Base-by-base conservation (phyloP, 768 basidiomycete species). In the Boletus subparvulus region DNA sequence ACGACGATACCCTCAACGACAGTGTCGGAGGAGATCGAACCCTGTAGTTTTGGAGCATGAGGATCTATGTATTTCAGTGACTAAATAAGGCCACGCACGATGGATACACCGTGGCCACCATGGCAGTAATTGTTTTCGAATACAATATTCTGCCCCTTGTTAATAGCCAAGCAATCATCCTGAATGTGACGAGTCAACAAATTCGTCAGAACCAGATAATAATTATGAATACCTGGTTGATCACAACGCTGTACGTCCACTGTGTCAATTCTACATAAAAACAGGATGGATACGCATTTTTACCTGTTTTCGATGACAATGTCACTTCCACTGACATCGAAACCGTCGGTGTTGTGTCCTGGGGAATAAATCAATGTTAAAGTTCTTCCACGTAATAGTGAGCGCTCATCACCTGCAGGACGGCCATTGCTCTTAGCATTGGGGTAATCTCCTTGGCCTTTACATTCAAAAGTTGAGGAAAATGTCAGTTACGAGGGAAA, bases 161-260 rank as follows among this genome's bases (percentile, higher is more conserved):
- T 77, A 61, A 81, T 75, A 19, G 87, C 83, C 26, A 88, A 70
- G 64, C 85, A 88, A 61, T 88, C 86, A 55, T 88, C 84, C 78
- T 70, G 68, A 58, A 55, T 33, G n/a, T n/a, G 37, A 52, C 41
- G 10, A 44, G 35, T 45, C 16, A 12, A 19, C 4, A 45, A 26
- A 10, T 10, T 35, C n/a, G 26, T 46, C 12, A 26, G 3, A 51
- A 16, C 2, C 11, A 17, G 16, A 28, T 19, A 19, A 33, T n/a
- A 5, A 35, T n/a, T 8, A 43, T 2, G 3, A 30, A 3, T 53
- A 68, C 69, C 62, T 70, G 69, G 28, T 71, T 73, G 39, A 50
- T 33, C 14, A 71, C 71, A 4, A 6, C 16, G 14, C 71, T 73
- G 13, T 33, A 12, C 21, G 0, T 13, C 8, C 5, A 28, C 8